Percentiles rank a stretch among this genome's conserved stretches.
phyloP scores from a whole-genome alignment of 2,329 filamentous ascomycete genomes.

The Fusarium equiseti region DNA sequence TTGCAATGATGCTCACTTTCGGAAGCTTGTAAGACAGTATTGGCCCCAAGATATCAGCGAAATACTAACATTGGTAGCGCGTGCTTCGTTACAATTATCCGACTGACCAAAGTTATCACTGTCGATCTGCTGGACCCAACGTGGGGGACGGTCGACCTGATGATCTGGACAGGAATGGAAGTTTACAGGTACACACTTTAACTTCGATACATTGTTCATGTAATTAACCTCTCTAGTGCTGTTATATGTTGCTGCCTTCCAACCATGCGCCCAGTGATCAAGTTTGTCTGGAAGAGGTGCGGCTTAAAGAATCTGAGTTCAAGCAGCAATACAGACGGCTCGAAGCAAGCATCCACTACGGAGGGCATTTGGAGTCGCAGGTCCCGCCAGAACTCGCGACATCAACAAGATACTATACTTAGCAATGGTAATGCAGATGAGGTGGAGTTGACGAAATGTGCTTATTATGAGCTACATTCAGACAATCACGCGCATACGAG shows the following conservation, averaged over 20 bases:
- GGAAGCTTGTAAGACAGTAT: constrained; percentile 4
- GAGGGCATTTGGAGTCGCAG: not conserved
- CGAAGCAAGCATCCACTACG: not conserved
- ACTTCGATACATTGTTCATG: rapidly evolving
- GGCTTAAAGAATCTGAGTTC: not conserved
- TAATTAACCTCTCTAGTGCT: not conserved
- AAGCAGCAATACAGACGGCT: not conserved
- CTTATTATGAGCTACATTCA: not conserved
- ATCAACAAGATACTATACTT: not conserved
- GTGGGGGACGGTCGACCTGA: constrained; percentile 7
- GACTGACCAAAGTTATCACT: constrained; percentile 1
- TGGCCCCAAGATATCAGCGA: not conserved
- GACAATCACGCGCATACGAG: not conserved
- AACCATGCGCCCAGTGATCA: not conserved
- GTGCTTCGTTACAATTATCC: constrained; percentile 10
- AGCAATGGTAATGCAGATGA: not conserved
- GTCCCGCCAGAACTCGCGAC: not conserved
- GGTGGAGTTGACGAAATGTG: not conserved
- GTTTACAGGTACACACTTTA: not conserved
- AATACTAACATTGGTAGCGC: not conserved
- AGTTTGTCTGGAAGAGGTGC: not conserved
- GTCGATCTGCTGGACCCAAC: constrained; percentile 8
- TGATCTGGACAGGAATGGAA: constrained; percentile 17
- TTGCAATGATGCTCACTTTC: constrained; percentile 6
- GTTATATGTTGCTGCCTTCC: constrained; percentile 10